Conservation (phyloP, 768 basidiomycete species). For the Amanita inopinata region DNA sequence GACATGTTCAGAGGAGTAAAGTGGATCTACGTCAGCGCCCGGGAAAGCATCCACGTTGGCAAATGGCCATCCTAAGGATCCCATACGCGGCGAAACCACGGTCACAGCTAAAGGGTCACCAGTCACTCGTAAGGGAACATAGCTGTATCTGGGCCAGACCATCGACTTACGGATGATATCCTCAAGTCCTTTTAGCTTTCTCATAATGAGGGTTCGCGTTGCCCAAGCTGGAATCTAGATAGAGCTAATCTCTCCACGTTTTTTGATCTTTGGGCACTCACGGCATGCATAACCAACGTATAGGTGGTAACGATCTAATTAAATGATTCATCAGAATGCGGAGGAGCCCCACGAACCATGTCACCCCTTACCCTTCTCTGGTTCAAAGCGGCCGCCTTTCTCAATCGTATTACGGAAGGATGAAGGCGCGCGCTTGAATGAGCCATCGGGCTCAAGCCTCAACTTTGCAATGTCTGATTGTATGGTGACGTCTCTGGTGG, state of each 20-base stretch:
- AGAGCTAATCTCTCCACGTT: too few relatives aligned
- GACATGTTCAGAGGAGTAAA: slow-evolving; percentile 60
- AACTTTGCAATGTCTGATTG: slow-evolving; percentile 42
- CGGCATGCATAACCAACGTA: slow-evolving; percentile 86
- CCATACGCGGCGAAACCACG: slow-evolving; percentile 82
- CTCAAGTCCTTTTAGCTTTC: slow-evolving; percentile 90
- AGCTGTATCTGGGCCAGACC: background rate
- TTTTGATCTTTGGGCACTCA: too few relatives aligned
- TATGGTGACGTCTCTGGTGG: slow-evolving; percentile 3
- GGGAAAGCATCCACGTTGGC: slow-evolving; percentile 58
- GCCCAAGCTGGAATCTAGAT: slow-evolving; percentile 81
- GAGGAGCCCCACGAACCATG: background rate
- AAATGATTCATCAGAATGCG: background rate
- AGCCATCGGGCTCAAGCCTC: slow-evolving; percentile 48
- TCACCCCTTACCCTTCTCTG: slow-evolving; percentile 57
- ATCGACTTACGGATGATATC: slow-evolving; percentile 58
- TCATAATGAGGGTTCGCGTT: slow-evolving; percentile 77
- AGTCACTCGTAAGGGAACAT: background rate
- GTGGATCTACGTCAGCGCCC: slow-evolving; percentile 65
- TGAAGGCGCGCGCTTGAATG: slow-evolving; percentile 48
- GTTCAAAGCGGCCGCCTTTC: slow-evolving; percentile 32
- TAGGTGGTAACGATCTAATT: slow-evolving; percentile 78
- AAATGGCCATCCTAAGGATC: slow-evolving; percentile 80
- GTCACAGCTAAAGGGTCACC: slow-evolving; percentile 46
- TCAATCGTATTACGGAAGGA: slow-evolving; percentile 49